Evolutionary conservation across 768 basidiomycete genomes (phyloP).

Genomic region (Cystobasidium onofrii): DNA sequence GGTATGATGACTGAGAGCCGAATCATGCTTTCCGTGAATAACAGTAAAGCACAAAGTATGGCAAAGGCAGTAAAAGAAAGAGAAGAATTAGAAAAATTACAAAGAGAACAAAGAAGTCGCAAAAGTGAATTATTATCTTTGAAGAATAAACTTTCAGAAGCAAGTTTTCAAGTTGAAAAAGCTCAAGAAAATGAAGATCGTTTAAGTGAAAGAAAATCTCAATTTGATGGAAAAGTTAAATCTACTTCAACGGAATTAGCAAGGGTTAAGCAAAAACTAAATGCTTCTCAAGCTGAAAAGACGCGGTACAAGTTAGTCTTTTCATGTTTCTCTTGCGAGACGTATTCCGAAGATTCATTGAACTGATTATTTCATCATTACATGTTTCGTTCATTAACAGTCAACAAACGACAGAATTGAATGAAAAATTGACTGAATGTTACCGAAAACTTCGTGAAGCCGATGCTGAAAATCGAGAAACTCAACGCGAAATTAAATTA

Average conservation of each 20-base stretch:
- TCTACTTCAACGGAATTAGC: slow-evolving; percentile 58
- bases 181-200: slow-evolving; percentile 43
- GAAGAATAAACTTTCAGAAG: slow-evolving; percentile 61
- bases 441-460: slow-evolving; percentile 81
- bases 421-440: slow-evolving; percentile 77
- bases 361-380: background rate
- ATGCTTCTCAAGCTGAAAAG: slow-evolving; percentile 76
- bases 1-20: no score
- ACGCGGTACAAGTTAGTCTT: slow-evolving; percentile 62
- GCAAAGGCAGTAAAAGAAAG: slow-evolving; percentile 76
- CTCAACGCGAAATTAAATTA: slow-evolving; percentile 69
- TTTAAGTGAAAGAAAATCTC: slow-evolving; percentile 51
- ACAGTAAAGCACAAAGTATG: slow-evolving; percentile 70
- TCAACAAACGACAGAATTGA: slow-evolving; percentile 79
- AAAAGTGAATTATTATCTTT: slow-evolving; percentile 59
- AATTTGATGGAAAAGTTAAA: slow-evolving; percentile 61
- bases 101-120: slow-evolving; percentile 71
- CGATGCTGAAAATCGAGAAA: slow-evolving; percentile 76
- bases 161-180: slow-evolving; percentile 56
- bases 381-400: slow-evolving; percentile 51
- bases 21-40: background rate
- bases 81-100: slow-evolving; percentile 69
- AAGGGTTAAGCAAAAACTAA: slow-evolving; percentile 64
- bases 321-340: no score
- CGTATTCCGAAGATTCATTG: background rate